Conservation (phyloP, 306 rosid species). For the Pachyrhizus erosus region DNA sequence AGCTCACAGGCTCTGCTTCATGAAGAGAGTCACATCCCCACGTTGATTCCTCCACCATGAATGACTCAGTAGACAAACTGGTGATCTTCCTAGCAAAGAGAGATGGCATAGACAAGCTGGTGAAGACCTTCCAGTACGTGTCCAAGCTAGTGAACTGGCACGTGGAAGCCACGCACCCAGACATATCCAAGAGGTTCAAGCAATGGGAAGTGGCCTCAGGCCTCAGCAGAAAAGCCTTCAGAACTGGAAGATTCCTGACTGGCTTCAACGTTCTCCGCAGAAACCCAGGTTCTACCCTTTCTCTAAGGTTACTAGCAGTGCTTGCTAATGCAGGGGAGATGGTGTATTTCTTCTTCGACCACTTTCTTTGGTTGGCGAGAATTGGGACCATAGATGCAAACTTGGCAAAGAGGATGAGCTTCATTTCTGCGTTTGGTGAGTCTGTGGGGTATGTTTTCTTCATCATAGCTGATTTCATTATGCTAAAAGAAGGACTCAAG, state of each 20-base stretch:
- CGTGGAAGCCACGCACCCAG: constrained; percentile 59
- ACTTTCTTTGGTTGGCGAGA: constrained; percentile 85
- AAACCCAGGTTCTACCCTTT: constrained; percentile 61
- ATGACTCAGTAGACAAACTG: constrained; percentile 81
- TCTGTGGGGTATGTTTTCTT: constrained; percentile 86
- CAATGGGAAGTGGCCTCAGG: constrained; percentile 89
- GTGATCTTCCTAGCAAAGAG: constrained; percentile 91
- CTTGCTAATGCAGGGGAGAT: constrained; percentile 85
- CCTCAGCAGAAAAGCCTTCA: constrained; percentile 87
- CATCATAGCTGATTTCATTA: constrained; percentile 70
- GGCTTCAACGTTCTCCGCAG: constrained; percentile 82
- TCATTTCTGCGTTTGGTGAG: constrained; percentile 91
- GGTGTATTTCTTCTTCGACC: constrained; percentile 97
- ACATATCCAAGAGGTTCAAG: constrained; percentile 64
- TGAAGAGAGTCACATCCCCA: no score
- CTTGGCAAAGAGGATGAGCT: constrained; percentile 71
- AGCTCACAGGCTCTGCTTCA: background rate
- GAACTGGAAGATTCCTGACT: constrained; percentile 78
- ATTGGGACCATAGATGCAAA: constrained; percentile 74
- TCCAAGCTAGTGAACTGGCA: constrained; percentile 90
- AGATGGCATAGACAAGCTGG: constrained; percentile 99
- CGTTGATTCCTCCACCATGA: no score
- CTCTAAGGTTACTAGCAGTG: constrained; percentile 64
- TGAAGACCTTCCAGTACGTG: constrained; percentile 90
- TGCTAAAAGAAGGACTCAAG: constrained; percentile 63